Base-by-base conservation (phyloP, 441 rosid species). In the Aleurites moluccanus region DNA sequence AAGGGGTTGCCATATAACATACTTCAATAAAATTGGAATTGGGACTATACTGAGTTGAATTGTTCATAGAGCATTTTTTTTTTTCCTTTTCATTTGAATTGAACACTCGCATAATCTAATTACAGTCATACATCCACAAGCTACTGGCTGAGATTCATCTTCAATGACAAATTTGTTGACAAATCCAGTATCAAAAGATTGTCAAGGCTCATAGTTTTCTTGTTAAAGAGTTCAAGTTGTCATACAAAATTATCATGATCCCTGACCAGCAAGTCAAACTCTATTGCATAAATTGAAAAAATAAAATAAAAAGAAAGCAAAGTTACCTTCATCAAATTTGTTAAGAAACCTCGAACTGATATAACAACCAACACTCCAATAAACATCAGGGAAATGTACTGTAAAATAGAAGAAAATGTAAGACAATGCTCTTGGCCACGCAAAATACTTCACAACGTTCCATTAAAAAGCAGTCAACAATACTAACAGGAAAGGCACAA, bases 321-420 rank as follows among this genome's bases (percentile, higher is more conserved):
- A 70, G 52, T 84, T 86, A 92, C 97, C 99, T 96, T 96, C 99
- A 96, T 94, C 75, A 96, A 82, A 80, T 94, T 96, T 79, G 97
- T 86, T 77, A 96, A 84, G 86, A 96, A 96, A 63, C 98, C 98
- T 53, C 98, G 96, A 61, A 96, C 99, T 45, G 99, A 96, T 77
- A 96, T 88, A 73, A 93, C 92, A 45, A 96, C 88, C 92, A 94
- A 80, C 85, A 96, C 88, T 82, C 98, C 98, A 50, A 96, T 96
- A 85, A 96, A 96, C 57, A 96, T 63, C 83, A 94, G 85, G 71
- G 99, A 96, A 65, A 96, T 91, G 79, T 96, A 92, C 98, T 96
- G 98, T 79, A 82, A 38, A 72, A 52, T 40, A 80, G 59, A 67
- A 79, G 68, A 62, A 71, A 49, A 63, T 47, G 76, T 64, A 72